Conservation (phyloP, 805 yeast species). For the Spathaspora girioi region DNA sequence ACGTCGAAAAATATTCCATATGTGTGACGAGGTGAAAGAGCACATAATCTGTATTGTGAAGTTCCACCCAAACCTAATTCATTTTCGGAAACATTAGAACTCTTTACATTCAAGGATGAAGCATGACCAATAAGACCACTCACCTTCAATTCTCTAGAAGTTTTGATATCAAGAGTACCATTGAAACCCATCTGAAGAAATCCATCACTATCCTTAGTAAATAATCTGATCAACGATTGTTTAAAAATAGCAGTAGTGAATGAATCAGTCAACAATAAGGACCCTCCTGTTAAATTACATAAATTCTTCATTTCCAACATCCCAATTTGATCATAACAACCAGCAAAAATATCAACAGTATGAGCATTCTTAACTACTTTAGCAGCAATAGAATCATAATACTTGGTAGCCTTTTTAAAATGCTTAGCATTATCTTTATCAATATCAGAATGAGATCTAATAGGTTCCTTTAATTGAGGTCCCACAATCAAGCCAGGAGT, state of each 20-base stretch:
- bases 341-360: conserved; percentile 86
- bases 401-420: conserved; percentile 79
- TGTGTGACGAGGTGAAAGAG: conserved; percentile 82
- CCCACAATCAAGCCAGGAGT: conserved; percentile 95
- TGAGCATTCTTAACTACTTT: conserved; percentile 71
- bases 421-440: conserved; percentile 87
- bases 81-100: conserved; percentile 79
- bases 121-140: conserved; percentile 95
- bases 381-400: conserved; percentile 69
- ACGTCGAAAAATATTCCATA: conserved; percentile 90
- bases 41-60: conserved; percentile 80
- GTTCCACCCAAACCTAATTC: conserved; percentile 95
- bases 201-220: conserved; percentile 84
- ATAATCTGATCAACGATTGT: conserved; percentile 84
- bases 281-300: conserved; percentile 87
- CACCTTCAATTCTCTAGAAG: conserved; percentile 82
- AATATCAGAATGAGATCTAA: conserved; percentile 95
- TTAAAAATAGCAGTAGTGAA: conserved; percentile 93
- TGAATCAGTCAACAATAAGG: conserved; percentile 81
- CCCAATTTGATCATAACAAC: conserved; percentile 95
- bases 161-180: conserved; percentile 82
- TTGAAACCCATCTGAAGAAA: conserved; percentile 86
- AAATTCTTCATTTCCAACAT: conserved; percentile 88
- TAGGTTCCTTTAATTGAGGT: conserved; percentile 87
- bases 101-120: conserved; percentile 63